phyloP scores from a whole-genome alignment of 352 stramenopile genomes.

The Elongisporangium senticosum region DNA sequence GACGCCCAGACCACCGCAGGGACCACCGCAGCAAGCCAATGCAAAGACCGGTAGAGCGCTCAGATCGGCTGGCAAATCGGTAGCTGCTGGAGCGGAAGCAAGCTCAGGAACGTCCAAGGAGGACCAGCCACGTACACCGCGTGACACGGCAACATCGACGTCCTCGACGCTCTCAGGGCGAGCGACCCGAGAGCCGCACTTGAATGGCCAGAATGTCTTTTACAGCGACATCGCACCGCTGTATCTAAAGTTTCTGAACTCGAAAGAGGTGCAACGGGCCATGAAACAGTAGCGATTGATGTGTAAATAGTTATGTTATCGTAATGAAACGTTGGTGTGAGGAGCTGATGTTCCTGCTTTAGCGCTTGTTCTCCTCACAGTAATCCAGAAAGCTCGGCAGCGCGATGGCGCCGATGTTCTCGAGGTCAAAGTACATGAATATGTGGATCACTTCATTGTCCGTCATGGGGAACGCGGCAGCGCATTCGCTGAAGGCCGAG shows the following conservation, averaged over 20 bases:
- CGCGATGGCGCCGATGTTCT: conserved; percentile 57
- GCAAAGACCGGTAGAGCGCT: background rate
- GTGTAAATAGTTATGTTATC: background rate
- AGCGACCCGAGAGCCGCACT: conserved; percentile 6
- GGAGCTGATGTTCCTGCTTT: background rate
- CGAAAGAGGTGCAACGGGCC: conserved; percentile 53
- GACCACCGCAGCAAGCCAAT: background rate
- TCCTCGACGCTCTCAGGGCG: background rate
- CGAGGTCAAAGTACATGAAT: conserved; percentile 74
- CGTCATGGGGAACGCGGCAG: conserved; percentile 9
- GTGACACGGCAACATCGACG: background rate
- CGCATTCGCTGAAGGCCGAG: conserved; percentile 11
- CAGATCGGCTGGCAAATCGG: background rate
- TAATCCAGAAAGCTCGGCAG: conserved; percentile 34
- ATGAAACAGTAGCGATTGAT: conserved; percentile 27
- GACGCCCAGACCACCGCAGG: background rate
- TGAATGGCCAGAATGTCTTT: conserved; percentile 41
- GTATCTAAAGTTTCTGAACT: conserved; percentile 71
- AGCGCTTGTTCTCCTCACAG: conserved; percentile 9
- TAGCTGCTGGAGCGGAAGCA: background rate
- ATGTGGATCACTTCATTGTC: conserved; percentile 64
- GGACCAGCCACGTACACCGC: background rate
- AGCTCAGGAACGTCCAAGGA: background rate
- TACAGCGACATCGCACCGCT: conserved; percentile 71
- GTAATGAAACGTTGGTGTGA: too few relatives aligned